phyloP scores from a whole-genome alignment of 2,329 filamentous ascomycete species.

The Colletotrichum neosansevieriae region DNA sequence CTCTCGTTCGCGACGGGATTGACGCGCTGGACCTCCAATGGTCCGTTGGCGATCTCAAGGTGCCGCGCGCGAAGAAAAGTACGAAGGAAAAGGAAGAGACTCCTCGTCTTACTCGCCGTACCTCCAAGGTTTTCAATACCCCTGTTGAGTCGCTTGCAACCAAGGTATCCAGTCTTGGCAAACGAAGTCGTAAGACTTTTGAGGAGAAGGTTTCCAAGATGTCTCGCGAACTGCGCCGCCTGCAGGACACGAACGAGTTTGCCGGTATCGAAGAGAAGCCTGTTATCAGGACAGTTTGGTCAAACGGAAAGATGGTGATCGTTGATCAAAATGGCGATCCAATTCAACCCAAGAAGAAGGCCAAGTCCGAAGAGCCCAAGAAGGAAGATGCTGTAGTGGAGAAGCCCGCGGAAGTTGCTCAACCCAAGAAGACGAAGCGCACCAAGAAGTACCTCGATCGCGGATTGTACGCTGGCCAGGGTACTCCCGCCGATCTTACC shows the following conservation, averaged over 20 bases:
- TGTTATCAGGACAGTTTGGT: slow-evolving; percentile 71
- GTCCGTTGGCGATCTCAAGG: slow-evolving; percentile 54
- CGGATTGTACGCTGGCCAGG: slow-evolving; percentile 89
- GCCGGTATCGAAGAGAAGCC: slow-evolving; percentile 69
- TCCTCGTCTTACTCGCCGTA: slow-evolving; percentile 53
- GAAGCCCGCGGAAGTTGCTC: slow-evolving; percentile 53
- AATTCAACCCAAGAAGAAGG: slow-evolving; percentile 42
- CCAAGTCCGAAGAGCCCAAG: slow-evolving; percentile 44
- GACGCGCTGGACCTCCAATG: slow-evolving; percentile 61
- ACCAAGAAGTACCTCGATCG: slow-evolving; percentile 84
- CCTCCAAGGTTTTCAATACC: slow-evolving; percentile 59
- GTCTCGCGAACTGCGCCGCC: slow-evolving; percentile 68
- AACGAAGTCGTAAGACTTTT: slow-evolving; percentile 68
- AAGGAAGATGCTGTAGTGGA: slow-evolving; percentile 43
- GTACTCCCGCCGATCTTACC: slow-evolving; percentile 60
- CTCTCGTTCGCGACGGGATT: slow-evolving; percentile 53
- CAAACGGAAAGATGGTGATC: slow-evolving; percentile 72
- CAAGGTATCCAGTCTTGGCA: slow-evolving; percentile 68
- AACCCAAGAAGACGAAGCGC: slow-evolving; percentile 56
- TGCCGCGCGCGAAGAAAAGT: slow-evolving; percentile 50
- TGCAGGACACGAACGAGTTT: slow-evolving; percentile 74
- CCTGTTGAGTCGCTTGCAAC: slow-evolving; percentile 58
- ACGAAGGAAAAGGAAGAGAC: slow-evolving; percentile 50
- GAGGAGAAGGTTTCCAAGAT: slow-evolving; percentile 62
- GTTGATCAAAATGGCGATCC: slow-evolving; percentile 55